Evolutionary conservation across 805 yeast species (phyloP).

Genomic region (Candida sonorensis): DNA sequence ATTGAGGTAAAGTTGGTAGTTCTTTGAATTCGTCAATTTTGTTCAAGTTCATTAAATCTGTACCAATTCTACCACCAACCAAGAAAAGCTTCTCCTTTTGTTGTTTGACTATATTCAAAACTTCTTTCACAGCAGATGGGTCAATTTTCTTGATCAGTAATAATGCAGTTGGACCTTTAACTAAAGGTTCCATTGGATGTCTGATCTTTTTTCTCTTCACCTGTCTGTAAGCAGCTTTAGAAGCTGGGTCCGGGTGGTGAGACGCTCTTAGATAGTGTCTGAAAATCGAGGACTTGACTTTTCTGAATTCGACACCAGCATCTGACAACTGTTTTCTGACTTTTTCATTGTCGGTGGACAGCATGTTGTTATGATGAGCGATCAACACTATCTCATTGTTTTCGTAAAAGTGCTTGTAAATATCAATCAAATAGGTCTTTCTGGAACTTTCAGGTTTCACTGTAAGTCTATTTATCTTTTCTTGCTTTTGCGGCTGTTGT

Average conservation of each 20-base stretch:
- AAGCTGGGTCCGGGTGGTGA: conserved; percentile 67
- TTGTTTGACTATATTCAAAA: conserved; percentile 53
- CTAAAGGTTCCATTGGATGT: conserved; percentile 66
- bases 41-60: conserved; percentile 42
- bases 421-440: conserved; percentile 80
- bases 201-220: conserved; percentile 33
- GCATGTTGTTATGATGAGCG: conserved; percentile 78
- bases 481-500: conserved; percentile 1
- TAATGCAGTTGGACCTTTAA: conserved; percentile 83
- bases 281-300: conserved; percentile 64
- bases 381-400: conserved; percentile 64
- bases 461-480: conserved; percentile 22
- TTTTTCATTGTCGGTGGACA: conserved; percentile 57
- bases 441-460: conserved; percentile 63
- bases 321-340: conserved; percentile 55
- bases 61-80: conserved; percentile 80
- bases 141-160: conserved; percentile 62
- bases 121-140: conserved; percentile 58
- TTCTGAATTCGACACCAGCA: conserved; percentile 64
- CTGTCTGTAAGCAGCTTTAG: conserved; percentile 36
- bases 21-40: conserved; percentile 60
- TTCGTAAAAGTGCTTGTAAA: conserved; percentile 66
- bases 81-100: conserved; percentile 70
- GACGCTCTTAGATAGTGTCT: conserved; percentile 71
- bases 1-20: conserved; percentile 61